Evolutionary conservation across 2,329 filamentous ascomycete species (phyloP).

Genomic region (Arthrobotrys sphaeroides): DNA sequence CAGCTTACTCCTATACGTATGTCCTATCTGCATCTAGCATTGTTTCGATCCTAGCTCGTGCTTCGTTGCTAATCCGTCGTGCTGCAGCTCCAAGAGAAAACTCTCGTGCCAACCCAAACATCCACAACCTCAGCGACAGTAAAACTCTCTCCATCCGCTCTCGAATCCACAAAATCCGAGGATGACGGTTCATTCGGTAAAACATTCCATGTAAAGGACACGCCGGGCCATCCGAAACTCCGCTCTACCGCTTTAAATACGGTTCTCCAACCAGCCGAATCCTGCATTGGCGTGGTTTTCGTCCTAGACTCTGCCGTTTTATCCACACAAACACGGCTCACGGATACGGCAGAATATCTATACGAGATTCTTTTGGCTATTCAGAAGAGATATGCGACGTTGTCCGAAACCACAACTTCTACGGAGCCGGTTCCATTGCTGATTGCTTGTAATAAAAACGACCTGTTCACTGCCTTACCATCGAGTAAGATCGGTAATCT

Average conservation of each 20-base stretch:
- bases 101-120: slow-evolving; percentile 39
- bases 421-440: slow-evolving; percentile 73
- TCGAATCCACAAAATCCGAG: slow-evolving; percentile 29
- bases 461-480: slow-evolving; percentile 91
- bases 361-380: slow-evolving; percentile 86
- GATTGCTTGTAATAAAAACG: slow-evolving; percentile 92
- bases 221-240: slow-evolving; percentile 94
- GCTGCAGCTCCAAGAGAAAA: slow-evolving; percentile 49
- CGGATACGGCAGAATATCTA: slow-evolving; percentile 80
- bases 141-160: slow-evolving; percentile 22
- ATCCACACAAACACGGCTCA: slow-evolving; percentile 60
- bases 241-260: slow-evolving; percentile 73
- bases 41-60: not conserved
- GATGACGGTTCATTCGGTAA: not conserved
- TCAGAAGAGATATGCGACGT: slow-evolving; percentile 73
- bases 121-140: slow-evolving; percentile 40
- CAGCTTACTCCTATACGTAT: slow-evolving; percentile 39
- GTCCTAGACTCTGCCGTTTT: slow-evolving; percentile 81
- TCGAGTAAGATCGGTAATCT: slow-evolving; percentile 76
- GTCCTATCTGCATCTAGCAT: not conserved
- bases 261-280: slow-evolving; percentile 60
- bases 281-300: slow-evolving; percentile 78
- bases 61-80: not conserved
- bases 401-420: slow-evolving; percentile 67
- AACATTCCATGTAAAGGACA: slow-evolving; percentile 68